Percentiles rank a stretch among this genome's conserved stretches.
phyloP scores from a whole-genome alignment of 129 eudicot species.

The Saposhnikovia divaricata region DNA sequence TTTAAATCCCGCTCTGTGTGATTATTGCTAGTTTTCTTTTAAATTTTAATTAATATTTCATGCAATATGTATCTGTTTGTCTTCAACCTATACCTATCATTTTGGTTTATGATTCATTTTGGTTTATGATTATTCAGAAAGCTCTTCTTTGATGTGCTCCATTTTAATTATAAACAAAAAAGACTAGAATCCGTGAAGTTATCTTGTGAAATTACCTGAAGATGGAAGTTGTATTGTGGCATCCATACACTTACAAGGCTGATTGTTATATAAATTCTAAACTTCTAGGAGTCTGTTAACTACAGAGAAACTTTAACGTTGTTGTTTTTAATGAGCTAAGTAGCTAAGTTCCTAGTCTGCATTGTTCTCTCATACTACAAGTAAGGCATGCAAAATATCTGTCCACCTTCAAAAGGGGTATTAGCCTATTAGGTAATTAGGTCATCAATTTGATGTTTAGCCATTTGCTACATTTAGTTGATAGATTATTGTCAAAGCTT shows the following conservation, averaged over 20 bases:
- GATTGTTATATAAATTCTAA: background rate
- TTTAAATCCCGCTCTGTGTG: background rate
- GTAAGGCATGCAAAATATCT: background rate
- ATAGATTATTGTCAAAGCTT: background rate
- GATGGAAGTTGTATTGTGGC: background rate
- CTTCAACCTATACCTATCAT: constrained; percentile 1
- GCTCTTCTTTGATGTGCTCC: background rate
- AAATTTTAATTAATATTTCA: background rate
- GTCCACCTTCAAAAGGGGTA: background rate
- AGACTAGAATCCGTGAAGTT: background rate
- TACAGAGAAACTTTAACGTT: background rate
- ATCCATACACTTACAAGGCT: background rate
- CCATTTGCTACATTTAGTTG: background rate
- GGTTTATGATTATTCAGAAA: background rate
- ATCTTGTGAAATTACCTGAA: background rate
- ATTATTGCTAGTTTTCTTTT: background rate
- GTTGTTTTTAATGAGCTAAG: background rate
- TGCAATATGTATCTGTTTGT: background rate
- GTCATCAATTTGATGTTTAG: background rate
- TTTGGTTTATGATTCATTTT: background rate
- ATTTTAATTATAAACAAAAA: background rate
- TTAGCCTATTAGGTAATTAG: background rate
- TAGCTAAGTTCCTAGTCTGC: background rate
- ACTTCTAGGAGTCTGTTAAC: background rate
- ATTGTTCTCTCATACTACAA: background rate